These are phyloP conservation scores for Metschnikowia santaceciliae DNA, from an alignment of 805 yeast genomes.

Conservation along the genomic window DNA sequence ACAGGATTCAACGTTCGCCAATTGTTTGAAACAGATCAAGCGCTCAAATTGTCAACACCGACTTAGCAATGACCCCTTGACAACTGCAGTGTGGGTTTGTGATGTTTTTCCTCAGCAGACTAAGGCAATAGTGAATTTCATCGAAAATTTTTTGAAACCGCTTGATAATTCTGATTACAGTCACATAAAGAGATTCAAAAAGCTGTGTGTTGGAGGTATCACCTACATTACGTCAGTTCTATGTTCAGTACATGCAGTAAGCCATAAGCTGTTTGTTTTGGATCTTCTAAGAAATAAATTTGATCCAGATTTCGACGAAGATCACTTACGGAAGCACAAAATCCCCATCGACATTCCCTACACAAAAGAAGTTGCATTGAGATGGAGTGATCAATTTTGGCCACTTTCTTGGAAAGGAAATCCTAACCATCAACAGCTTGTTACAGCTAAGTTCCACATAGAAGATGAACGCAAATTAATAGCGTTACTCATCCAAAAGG, in stretches of 20 bases:
- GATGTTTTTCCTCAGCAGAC: slow-evolving; percentile 38
- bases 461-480: slow-evolving; percentile 33
- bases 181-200: slow-evolving; percentile 56
- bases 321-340: slow-evolving; percentile 9
- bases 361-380: slow-evolving; percentile 58
- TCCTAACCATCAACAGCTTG: slow-evolving; percentile 67
- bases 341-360: slow-evolving; percentile 65
- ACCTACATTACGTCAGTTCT: slow-evolving; percentile 37
- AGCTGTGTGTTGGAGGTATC: slow-evolving; percentile 14
- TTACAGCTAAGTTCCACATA: slow-evolving; percentile 51
- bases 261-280: slow-evolving; percentile 20
- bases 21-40: slow-evolving; percentile 44
- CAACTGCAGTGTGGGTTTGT: slow-evolving; percentile 47
- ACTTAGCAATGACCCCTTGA: slow-evolving; percentile 19
- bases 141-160: slow-evolving; percentile 25
- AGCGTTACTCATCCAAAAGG: slow-evolving; percentile 9
- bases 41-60: slow-evolving; percentile 17
- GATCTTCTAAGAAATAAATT: slow-evolving; percentile 18
- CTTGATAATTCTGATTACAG: slow-evolving; percentile 24
- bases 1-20: slow-evolving; percentile 42
- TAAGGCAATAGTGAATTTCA: slow-evolving; percentile 22
- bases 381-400: slow-evolving; percentile 75
- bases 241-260: slow-evolving; percentile 40
- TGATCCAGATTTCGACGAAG: slow-evolving; percentile 8
- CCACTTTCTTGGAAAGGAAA: slow-evolving; percentile 94